Evolutionary conservation across 176 grass and related monocot genomes (phyloP).

Genomic region (Poa pratensis): DNA sequence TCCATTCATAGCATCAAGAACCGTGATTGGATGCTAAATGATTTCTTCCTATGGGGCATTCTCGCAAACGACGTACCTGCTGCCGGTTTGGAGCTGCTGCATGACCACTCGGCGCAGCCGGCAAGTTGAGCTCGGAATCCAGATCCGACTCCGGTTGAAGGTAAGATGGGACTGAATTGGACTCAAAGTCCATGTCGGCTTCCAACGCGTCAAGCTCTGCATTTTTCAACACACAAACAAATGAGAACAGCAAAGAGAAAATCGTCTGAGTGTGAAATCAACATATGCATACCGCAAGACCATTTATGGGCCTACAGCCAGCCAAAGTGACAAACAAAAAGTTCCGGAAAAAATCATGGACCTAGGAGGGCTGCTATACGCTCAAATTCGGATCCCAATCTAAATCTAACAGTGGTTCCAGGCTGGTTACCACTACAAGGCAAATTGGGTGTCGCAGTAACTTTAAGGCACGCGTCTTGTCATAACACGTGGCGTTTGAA

Average conservation of each 20-base stretch:
- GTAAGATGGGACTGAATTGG: slow-evolving; percentile 83
- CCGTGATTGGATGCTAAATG: not conserved
- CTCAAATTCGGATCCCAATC: slow-evolving; percentile 1
- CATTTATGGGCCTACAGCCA: not conserved
- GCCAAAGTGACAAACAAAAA: not conserved
- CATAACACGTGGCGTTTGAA: not conserved
- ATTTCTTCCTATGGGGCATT: slow-evolving; percentile 7
- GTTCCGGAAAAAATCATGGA: not conserved
- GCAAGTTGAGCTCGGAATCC: slow-evolving; percentile 71
- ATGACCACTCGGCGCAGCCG: slow-evolving; percentile 74
- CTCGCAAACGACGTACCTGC: slow-evolving; percentile 29
- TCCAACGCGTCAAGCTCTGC: slow-evolving; percentile 97
- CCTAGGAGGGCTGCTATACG: not conserved
- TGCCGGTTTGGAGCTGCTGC: slow-evolving; percentile 33
- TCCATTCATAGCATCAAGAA: not conserved
- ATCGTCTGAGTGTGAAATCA: not conserved
- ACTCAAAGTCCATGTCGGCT: slow-evolving; percentile 85
- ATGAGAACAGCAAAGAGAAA: slow-evolving; percentile 24
- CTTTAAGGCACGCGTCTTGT: not conserved
- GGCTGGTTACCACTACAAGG: not conserved
- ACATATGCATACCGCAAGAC: not conserved
- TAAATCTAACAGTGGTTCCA: not conserved
- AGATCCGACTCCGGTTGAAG: slow-evolving; percentile 85
- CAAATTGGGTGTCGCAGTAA: not conserved
- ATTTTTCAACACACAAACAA: slow-evolving; percentile 43